Evolutionary conservation across 1,284 basidiomycete genomes (phyloP).

Genomic region (Papiliotrema terrestris): DNA sequence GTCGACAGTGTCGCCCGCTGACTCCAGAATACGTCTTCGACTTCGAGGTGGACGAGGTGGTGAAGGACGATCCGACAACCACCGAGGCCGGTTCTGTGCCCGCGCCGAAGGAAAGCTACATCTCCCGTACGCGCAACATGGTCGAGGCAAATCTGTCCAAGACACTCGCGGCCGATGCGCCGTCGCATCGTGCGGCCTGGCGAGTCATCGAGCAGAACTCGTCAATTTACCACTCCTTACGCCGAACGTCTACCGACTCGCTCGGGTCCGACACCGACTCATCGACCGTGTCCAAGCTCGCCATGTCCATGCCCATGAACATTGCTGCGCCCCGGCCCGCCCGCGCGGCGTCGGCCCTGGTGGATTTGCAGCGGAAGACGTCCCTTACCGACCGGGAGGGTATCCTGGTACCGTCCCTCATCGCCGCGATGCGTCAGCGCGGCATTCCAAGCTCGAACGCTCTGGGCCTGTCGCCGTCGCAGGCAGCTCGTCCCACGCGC

Average conservation of each 20-base stretch:
- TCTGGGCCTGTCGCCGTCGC: constrained; percentile 8
- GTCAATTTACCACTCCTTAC: constrained; percentile 20
- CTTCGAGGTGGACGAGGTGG: constrained; percentile 40
- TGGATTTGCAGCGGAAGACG: constrained; percentile 40
- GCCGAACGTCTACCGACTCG: constrained; percentile 6
- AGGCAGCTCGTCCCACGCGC: background rate
- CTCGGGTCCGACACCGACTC: constrained; percentile 15
- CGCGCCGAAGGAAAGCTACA: background rate
- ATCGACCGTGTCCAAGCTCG: constrained; percentile 25
- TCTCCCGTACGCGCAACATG: constrained; percentile 23
- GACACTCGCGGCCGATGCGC: constrained; percentile 46
- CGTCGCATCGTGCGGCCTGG: constrained; percentile 47
- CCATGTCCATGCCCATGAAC: constrained; percentile 41
- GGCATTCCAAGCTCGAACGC: constrained; percentile 12
- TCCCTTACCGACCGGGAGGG: constrained; percentile 38
- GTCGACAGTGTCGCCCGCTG: background rate
- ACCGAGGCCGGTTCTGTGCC: background rate
- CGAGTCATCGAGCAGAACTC: constrained; percentile 22
- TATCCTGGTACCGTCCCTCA: constrained; percentile 39
- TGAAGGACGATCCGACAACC: background rate
- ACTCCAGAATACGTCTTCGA: constrained; percentile 45
- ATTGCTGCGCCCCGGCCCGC: constrained; percentile 21
- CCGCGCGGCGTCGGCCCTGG: background rate
- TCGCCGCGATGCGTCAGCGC: constrained; percentile 38
- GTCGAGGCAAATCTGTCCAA: constrained; percentile 44